These are phyloP conservation scores for Neofusicoccum ribis DNA, from an alignment of 2,329 filamentous ascomycete genomes.

Conservation along the genomic window DNA sequence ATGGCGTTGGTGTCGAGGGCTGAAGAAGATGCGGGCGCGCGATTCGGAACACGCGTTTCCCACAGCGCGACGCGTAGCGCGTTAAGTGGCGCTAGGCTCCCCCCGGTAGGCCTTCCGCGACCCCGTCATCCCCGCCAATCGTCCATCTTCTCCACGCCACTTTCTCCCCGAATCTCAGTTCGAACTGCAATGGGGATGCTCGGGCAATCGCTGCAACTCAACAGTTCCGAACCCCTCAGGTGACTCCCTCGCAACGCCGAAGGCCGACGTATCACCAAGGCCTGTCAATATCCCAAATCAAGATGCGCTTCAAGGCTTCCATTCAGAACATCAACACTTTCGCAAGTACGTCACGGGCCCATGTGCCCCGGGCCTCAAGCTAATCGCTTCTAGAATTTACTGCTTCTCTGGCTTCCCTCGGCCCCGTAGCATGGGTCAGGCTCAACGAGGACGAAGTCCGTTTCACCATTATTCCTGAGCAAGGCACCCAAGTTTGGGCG, in stretches of 20 bases:
- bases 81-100: background rate
- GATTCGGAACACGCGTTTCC: background rate
- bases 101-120: background rate
- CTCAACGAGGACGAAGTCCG: conserved; percentile 84
- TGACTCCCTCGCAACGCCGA: background rate
- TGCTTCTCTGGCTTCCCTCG: conserved; percentile 63
- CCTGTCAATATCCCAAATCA: background rate
- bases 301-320: conserved; percentile 56
- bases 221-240: background rate
- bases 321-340: conserved; percentile 55
- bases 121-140: background rate
- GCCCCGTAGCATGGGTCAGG: conserved; percentile 87
- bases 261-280: background rate
- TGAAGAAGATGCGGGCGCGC: background rate
- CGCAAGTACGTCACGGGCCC: conserved; percentile 46
- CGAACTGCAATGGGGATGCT: background rate
- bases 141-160: background rate
- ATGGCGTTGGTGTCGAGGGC: conserved; percentile 19
- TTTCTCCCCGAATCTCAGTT: background rate
- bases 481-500: conserved; percentile 96
- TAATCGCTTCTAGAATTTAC: conserved; percentile 53
- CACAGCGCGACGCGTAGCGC: conserved; percentile 11
- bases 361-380: background rate
- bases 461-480: conserved; percentile 93
- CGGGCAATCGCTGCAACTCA: background rate